Base-by-base conservation (phyloP, 2,329 filamentous ascomycete genomes). In the Talaromyces albobiverticillius region DNA sequence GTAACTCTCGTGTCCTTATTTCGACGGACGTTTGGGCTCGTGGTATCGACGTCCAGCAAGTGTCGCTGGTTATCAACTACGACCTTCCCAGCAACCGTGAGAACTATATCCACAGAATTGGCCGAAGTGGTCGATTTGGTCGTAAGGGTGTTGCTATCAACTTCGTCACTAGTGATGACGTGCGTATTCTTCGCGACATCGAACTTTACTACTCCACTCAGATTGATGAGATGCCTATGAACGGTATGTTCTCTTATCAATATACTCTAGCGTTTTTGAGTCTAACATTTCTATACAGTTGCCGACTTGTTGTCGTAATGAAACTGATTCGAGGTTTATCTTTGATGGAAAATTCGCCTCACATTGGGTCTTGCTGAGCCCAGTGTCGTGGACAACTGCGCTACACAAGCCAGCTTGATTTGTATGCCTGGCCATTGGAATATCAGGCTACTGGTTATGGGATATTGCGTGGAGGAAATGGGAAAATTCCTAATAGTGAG, bases 121-220 rank as follows among this genome's bases (percentile, higher is more conserved):
- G 94, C 70, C 86, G 94, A 70, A 94, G 90, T 70, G 94, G 94
- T 64, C 85, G 94, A 63, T 99, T 99, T 67, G 94, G 94, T 66
- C 85, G 94, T 67, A 99, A 99, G 80, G 94, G 94, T 82, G 94
- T 99, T 61, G 94, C 94, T 34, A 99, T 99, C 82, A 99, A 99
- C 80, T 99, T 99, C 69, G 94, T 99, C 62, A 99, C 94, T 2
- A 95, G 89, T 68, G 94, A 99, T 66, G 94, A 99, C 71, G 94
- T 99, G 57, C 88, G 94, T 70, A 99, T 99, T 70, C 82, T 99
- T 66, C 86, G 94, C 62, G 94, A 99, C 71, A 99, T 99, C 67
- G 94, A 99, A 79, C 78, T 95, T 67, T 95, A 95, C 77, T 95
- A 95, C 76, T 95, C 90, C 14, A 96, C 92, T 45, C 92, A 96